phyloP scores from a whole-genome alignment of 495 filamentous ascomycete species.

The Neurospora tetrasperma region DNA sequence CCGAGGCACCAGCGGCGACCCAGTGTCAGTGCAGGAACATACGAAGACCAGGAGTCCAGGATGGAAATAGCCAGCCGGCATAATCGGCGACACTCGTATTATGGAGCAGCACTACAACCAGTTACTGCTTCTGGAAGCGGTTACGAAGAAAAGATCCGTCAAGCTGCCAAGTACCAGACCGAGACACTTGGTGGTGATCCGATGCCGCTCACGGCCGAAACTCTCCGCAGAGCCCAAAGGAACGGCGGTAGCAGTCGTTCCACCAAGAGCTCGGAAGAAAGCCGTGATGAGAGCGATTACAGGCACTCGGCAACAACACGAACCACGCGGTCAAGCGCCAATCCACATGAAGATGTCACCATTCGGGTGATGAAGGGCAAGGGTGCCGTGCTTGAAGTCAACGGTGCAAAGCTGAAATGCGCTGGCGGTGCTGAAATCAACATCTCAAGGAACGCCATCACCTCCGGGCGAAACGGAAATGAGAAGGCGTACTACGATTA shows the following conservation, averaged over 20 bases:
- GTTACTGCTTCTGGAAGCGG: conserved; percentile 20
- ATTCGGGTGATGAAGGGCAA: conserved; percentile 38
- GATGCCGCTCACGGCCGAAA: conserved; percentile 39
- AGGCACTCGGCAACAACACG: conserved; percentile 43
- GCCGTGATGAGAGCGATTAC: conserved; percentile 48
- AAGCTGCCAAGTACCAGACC: conserved; percentile 41
- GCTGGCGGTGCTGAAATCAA: conserved; percentile 43
- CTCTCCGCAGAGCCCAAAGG: conserved; percentile 33
- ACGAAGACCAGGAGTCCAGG: conserved; percentile 16
- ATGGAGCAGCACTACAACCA: conserved; percentile 9
- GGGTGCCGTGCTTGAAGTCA: conserved; percentile 33
- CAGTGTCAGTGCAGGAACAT: conserved; percentile 12
- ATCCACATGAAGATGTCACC: conserved; percentile 40
- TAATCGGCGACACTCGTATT: conserved; percentile 25
- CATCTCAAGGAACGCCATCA: conserved; percentile 19
- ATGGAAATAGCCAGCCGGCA: conserved; percentile 19
- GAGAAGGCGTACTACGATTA: conserved; percentile 33
- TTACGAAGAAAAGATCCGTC: conserved; percentile 41
- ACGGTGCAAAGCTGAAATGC: conserved; percentile 42
- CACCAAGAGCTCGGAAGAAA: conserved; percentile 38
- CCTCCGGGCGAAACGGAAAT: conserved; percentile 24
- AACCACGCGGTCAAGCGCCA: conserved; percentile 38
- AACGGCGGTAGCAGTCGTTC: conserved; percentile 40
- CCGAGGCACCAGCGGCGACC: conserved; percentile 7
- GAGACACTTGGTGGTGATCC: conserved; percentile 33